Percentiles rank a stretch among this genome's conserved stretches.
phyloP scores from a whole-genome alignment of 2,329 filamentous ascomycete species.

The Verticillium nonalfalfae region DNA sequence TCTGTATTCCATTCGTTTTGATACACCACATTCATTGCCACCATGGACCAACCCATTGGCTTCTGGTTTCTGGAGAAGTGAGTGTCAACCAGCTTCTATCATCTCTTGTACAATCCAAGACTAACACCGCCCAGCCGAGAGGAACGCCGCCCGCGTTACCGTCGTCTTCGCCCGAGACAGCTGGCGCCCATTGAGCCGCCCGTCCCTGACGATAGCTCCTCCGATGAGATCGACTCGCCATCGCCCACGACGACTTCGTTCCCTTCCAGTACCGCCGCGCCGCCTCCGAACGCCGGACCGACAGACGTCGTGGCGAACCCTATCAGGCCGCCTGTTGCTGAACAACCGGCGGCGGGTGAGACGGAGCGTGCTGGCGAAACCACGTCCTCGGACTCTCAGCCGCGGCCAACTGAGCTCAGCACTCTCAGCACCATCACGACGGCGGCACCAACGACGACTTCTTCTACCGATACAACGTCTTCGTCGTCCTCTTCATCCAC shows the following conservation, averaged over 20 bases:
- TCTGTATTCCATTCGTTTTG: neutral
- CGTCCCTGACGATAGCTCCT: neutral
- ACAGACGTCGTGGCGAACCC: neutral
- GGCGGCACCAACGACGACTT: neutral
- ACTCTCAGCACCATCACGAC: neutral
- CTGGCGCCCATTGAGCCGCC: neutral
- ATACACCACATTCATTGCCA: neutral
- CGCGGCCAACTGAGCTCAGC: neutral
- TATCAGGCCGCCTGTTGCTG: neutral
- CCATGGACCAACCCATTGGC: neutral
- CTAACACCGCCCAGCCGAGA: neutral
- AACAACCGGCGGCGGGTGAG: neutral
- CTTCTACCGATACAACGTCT: neutral
- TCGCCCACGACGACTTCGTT: slow-evolving; percentile 3
- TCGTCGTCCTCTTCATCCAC: slow-evolving; percentile 1
- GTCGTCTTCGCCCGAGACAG: neutral
- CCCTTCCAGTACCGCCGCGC: neutral
- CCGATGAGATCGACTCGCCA: slow-evolving; percentile 7
- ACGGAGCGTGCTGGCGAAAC: neutral
- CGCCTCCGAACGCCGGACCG: slow-evolving; percentile 4
- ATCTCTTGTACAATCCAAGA: neutral
- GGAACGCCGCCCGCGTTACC: neutral
- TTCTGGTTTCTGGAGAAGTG: neutral
- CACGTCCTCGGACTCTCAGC: neutral
- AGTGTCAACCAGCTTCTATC: neutral